phyloP scores from a whole-genome alignment of 371 early-diverging fungal species.

The Blakeslea trispora region DNA sequence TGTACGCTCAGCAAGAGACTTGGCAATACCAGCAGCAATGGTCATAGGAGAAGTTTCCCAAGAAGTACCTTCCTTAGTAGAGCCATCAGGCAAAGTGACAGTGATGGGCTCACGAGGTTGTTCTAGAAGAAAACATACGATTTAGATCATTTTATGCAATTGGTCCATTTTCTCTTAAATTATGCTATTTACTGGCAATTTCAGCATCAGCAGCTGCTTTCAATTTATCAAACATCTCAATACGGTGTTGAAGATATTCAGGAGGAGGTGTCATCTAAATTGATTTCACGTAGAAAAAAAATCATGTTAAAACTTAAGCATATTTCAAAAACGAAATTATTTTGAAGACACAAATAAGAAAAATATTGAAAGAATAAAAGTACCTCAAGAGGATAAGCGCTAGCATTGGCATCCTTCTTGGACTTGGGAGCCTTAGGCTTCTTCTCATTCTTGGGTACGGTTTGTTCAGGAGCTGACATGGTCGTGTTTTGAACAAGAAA shows the following conservation, averaged over 20 bases:
- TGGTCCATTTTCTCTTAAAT: constrained; percentile 3
- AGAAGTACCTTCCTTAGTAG: constrained; percentile 80
- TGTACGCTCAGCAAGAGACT: constrained; percentile 88
- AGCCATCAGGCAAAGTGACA: constrained; percentile 91
- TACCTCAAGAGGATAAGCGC: constrained; percentile 62
- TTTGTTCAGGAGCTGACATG: constrained; percentile 56
- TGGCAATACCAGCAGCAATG: constrained; percentile 86
- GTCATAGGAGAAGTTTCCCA: constrained; percentile 98
- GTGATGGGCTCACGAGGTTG: constrained; percentile 86
- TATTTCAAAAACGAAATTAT: background rate
- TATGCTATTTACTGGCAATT: constrained; percentile 67
- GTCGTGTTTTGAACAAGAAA: constrained; percentile 4
- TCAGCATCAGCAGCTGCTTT: constrained; percentile 79
- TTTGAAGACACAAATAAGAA: no score
- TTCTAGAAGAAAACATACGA: constrained; percentile 39
- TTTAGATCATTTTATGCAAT: no score
- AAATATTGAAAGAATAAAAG: background rate
- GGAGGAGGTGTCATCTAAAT: constrained; percentile 68
- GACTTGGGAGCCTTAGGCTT: constrained; percentile 50
- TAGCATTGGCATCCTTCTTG: constrained; percentile 54
- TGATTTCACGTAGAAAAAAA: background rate
- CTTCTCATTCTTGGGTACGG: constrained; percentile 27
- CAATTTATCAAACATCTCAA: constrained; percentile 89
- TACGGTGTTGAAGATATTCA: constrained; percentile 86
- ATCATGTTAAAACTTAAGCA: background rate